Base-by-base conservation (phyloP, 805 yeast species). In the Komagataella mondaviorum region DNA sequence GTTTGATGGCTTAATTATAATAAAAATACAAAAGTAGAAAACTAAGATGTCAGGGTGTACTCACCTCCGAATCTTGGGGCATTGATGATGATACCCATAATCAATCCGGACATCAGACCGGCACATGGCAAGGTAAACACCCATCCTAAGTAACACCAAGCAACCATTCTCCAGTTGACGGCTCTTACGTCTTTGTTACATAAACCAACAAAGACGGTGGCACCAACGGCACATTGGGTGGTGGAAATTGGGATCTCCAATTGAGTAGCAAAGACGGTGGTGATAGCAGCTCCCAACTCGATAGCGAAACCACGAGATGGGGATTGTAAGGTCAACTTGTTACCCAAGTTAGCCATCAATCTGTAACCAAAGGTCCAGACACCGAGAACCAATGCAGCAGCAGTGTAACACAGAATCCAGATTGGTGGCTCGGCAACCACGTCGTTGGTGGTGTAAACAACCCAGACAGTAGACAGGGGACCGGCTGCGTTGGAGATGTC, bases 401-500 rank as follows among this genome's bases (percentile, higher is more conserved):
- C 91, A 47, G 88, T 78, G 62, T 73, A 82, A 60, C 78, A 77
- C 49, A 84, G 71, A 54, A 84, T 75, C 90, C 91, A 84, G 48
- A 78, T 64, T 48, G 91, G 90, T 44, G 81, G 85, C 10, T 74
- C 78, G 44, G 83, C 63, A 16, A 65, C 61, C 49, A 71, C 68
- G 3, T 67, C 61, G 57, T 80, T 78, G 43, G 78, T 65, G 20
- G 63, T 63, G 88, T 89, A 84, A 23, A 80, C 70, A 46, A 71
- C 65, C 63, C 80, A 84, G 20, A 83, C 75, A 12, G 88, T 74
- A 47, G 88, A 69, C 57, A 82, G 71, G 39, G 91, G 90, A 56
- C 88, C 90, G 36, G 85, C 76, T 44, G 91, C 89, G 59, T 84
- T 84, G 49, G 88, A 75, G 55, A 85, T 82, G 67, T 84, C 91